Evolutionary conservation across 768 basidiomycete species (phyloP).

Genomic region (Termitomyces sp.): DNA sequence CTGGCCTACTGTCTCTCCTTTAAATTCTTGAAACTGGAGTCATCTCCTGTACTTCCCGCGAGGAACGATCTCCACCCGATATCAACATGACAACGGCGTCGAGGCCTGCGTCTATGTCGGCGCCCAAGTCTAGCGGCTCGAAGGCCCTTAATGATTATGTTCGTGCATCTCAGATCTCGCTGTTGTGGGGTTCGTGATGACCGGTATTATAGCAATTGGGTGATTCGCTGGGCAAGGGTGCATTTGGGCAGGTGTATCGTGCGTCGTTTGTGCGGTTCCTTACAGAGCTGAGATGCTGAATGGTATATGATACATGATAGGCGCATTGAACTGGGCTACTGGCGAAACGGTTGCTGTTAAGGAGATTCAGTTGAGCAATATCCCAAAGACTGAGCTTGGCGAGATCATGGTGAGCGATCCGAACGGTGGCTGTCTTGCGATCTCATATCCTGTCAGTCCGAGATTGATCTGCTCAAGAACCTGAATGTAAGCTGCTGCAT

Average conservation of each 20-base stretch:
- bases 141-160: constrained; percentile 67
- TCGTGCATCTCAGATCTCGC: constrained; percentile 16
- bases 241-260: constrained; percentile 97
- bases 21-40: constrained; percentile 15
- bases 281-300: constrained; percentile 7
- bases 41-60: constrained; percentile 7
- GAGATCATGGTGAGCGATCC: constrained; percentile 85
- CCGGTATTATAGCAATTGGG: constrained; percentile 76
- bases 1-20: constrained; percentile 13
- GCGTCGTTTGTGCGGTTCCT: constrained; percentile 27
- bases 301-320: constrained; percentile 26
- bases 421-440: constrained; percentile 1
- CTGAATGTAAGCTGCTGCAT: constrained; percentile 59
- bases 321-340: constrained; percentile 90
- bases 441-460: constrained; percentile 52
- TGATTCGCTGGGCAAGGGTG: constrained; percentile 93
- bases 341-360: constrained; percentile 99
- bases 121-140: constrained; percentile 32
- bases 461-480: constrained; percentile 97
- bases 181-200: background rate
- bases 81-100: constrained; percentile 33
- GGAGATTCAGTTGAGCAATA: constrained; percentile 92
- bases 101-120: constrained; percentile 30
- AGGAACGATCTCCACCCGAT: constrained; percentile 10
- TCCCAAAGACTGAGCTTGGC: constrained; percentile 87